Percentiles rank a stretch among this genome's conserved stretches.
phyloP scores from a whole-genome alignment of 202 grass and related monocot species.

The Schoenoplectus tabernaemontani region DNA sequence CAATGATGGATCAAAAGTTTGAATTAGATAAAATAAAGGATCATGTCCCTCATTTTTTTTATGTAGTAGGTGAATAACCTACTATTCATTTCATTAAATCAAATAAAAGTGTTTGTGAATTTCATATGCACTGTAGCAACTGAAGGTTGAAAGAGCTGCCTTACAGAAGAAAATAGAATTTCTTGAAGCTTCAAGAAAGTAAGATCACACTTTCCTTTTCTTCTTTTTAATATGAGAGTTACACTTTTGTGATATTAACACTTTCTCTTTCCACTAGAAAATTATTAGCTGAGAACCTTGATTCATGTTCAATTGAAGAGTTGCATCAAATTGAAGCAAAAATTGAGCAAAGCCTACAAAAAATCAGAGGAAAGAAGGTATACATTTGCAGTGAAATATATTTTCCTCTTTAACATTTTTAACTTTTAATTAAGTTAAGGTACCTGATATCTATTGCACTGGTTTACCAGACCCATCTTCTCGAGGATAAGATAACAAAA shows the following conservation, averaged over 20 bases:
- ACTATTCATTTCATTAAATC: no score
- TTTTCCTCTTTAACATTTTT: background rate
- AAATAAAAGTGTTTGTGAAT: conserved; percentile 3
- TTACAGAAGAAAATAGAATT: conserved; percentile 26
- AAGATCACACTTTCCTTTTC: background rate
- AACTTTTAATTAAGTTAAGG: background rate
- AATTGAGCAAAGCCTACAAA: conserved; percentile 26
- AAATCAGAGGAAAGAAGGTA: conserved; percentile 36
- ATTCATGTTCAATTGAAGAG: conserved; percentile 19
- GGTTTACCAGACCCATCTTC: conserved; percentile 25
- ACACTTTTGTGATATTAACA: background rate
- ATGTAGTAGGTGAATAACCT: no score
- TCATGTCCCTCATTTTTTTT: background rate
- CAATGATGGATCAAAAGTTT: background rate
- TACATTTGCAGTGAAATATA: background rate
- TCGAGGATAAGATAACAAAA: conserved; percentile 27
- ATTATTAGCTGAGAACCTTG: conserved; percentile 12
- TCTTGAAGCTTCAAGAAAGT: conserved; percentile 25
- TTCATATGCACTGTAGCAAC: conserved; percentile 8
- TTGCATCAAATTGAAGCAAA: conserved; percentile 28
- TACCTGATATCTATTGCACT: background rate
- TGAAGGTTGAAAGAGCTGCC: conserved; percentile 8
- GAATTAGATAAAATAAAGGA: background rate
- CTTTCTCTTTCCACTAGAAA: conserved; percentile 8
- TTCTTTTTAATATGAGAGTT: background rate